Percentiles rank a stretch among this genome's conserved stretches.
phyloP scores from a whole-genome alignment of 768 basidiomycete genomes.

The Russula vinacea region DNA sequence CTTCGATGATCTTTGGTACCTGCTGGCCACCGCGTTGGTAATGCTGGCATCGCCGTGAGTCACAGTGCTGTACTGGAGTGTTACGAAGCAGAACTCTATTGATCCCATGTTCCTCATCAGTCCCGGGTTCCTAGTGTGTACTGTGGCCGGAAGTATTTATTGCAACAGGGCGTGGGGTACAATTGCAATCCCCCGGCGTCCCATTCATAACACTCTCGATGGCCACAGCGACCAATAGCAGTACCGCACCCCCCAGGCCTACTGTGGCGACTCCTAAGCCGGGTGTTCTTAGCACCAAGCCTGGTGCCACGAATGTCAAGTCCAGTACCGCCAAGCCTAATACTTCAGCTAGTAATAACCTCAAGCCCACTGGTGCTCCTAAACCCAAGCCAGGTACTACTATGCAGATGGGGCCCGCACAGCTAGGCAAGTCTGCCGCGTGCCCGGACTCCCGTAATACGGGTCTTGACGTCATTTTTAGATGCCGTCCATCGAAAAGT shows the following conservation, averaged over 20 bases:
- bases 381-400: neutral
- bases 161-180: too few species aligned
- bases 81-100: too few species aligned
- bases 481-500: constrained; percentile 8
- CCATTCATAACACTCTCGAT: neutral
- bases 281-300: neutral
- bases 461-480: neutral
- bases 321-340: neutral
- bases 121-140: neutral
- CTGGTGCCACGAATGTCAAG: neutral
- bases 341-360: neutral
- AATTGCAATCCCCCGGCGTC: too few species aligned
- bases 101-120: neutral
- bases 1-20: too few species aligned
- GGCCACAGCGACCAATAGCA: too few species aligned
- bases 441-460: neutral
- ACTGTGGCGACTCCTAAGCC: neutral
- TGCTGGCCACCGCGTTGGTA: too few species aligned
- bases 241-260: neutral
- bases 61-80: too few species aligned
- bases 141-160: neutral
- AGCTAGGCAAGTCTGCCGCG: neutral
- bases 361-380: neutral
- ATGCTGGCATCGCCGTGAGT: too few species aligned
- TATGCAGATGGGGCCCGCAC: neutral